These are phyloP conservation scores for Annulohypoxylon maeteangense DNA, from an alignment of 495 filamentous ascomycete species.

Conservation along the genomic window DNA sequence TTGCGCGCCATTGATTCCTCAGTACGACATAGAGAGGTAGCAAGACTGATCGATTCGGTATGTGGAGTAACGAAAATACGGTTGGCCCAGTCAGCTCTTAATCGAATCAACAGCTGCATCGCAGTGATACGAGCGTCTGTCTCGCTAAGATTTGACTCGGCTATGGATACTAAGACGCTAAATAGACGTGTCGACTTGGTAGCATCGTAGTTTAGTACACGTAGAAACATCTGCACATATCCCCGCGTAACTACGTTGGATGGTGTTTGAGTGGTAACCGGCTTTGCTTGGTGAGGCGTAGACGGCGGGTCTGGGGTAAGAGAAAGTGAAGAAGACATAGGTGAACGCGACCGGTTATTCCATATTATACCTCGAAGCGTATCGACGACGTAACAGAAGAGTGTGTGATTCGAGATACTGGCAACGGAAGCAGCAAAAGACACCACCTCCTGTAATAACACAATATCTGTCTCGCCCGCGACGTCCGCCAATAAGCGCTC, in stretches of 20 bases:
- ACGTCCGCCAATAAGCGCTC: slow-evolving; percentile 61
- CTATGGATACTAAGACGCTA: slow-evolving; percentile 67
- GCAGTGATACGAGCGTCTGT: slow-evolving; percentile 79
- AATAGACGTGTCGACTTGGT: slow-evolving; percentile 64
- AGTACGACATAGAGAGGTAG: slow-evolving; percentile 76
- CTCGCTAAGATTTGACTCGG: slow-evolving; percentile 62
- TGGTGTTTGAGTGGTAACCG: slow-evolving; percentile 54
- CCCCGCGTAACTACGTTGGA: slow-evolving; percentile 66
- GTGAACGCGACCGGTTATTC: slow-evolving; percentile 52
- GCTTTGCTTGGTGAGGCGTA: slow-evolving; percentile 33
- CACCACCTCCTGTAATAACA: slow-evolving; percentile 62
- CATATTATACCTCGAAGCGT: slow-evolving; percentile 57
- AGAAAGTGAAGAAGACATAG: slow-evolving; percentile 42
- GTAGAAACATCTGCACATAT: slow-evolving; percentile 69
- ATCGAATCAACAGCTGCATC: slow-evolving; percentile 84
- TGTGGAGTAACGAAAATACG: slow-evolving; percentile 72
- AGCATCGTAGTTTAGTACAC: slow-evolving; percentile 64
- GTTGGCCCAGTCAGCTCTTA: slow-evolving; percentile 81
- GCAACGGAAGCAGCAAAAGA: slow-evolving; percentile 62
- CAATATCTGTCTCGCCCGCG: slow-evolving; percentile 63
- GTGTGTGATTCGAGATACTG: slow-evolving; percentile 54
- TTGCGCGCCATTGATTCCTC: slow-evolving; percentile 62
- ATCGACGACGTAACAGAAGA: slow-evolving; percentile 65
- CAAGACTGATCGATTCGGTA: slow-evolving; percentile 75
- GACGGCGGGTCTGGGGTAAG: slow-evolving; percentile 42